Evolutionary conservation across 768 basidiomycete genomes (phyloP).

Genomic region (Agrocybe pediades): DNA sequence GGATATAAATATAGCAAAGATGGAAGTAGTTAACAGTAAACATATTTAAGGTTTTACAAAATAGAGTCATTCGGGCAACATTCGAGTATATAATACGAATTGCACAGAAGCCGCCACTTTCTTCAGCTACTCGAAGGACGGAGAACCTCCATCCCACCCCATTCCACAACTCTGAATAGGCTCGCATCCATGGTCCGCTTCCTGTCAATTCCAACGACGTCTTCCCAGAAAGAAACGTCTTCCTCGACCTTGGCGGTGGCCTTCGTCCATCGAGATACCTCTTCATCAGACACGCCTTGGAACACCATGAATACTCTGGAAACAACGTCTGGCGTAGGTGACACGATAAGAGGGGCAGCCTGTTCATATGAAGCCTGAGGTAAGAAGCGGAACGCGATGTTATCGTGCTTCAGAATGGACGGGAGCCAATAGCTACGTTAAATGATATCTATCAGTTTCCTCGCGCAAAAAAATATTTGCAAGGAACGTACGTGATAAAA

Average conservation of each 20-base stretch:
- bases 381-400: conserved; percentile 47
- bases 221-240: conserved; percentile 29
- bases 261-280: conserved; percentile 26
- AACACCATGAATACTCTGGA: conserved; percentile 52
- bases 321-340: conserved; percentile 43
- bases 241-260: conserved; percentile 19
- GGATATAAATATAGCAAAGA: too few species aligned
- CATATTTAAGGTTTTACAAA: too few species aligned
- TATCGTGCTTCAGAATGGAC: conserved; percentile 35
- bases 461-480: not conserved
- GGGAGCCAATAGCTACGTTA: conserved; percentile 46
- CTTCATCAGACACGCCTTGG: conserved; percentile 29
- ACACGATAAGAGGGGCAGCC: conserved; percentile 37
- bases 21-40: too few species aligned
- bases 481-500: not conserved
- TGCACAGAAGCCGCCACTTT: too few species aligned
- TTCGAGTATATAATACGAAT: too few species aligned
- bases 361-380: conserved; percentile 42
- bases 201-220: conserved; percentile 34
- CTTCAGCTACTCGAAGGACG: too few species aligned
- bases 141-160: conserved; percentile 47
- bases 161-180: conserved; percentile 45
- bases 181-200: conserved; percentile 23
- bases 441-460: not conserved
- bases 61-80: too few species aligned